phyloP scores from a whole-genome alignment of 768 basidiomycete genomes.

The Suillus ampliporus region DNA sequence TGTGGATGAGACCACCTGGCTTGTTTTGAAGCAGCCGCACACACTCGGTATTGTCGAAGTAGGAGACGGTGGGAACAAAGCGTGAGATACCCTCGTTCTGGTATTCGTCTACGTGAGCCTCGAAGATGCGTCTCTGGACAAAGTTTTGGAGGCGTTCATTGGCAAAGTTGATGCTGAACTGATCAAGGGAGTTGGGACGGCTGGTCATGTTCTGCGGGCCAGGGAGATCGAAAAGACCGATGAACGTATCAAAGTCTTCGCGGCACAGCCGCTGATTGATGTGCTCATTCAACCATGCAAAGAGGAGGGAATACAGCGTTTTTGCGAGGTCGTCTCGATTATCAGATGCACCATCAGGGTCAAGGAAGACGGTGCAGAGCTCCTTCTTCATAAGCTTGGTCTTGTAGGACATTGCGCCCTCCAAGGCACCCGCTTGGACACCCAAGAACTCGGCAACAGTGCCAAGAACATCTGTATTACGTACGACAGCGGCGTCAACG shows the following conservation, averaged over 20 bases:
- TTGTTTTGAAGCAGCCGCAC: slow-evolving; percentile 83
- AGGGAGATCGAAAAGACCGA: slow-evolving; percentile 93
- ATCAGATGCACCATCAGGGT: slow-evolving; percentile 90
- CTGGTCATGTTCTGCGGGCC: slow-evolving; percentile 91
- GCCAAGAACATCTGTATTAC: slow-evolving; percentile 81
- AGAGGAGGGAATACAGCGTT: slow-evolving; percentile 91
- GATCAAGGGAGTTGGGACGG: slow-evolving; percentile 91
- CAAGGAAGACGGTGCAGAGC: slow-evolving; percentile 95
- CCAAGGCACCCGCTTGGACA: slow-evolving; percentile 71
- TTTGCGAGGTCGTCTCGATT: slow-evolving; percentile 95
- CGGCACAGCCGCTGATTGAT: slow-evolving; percentile 95
- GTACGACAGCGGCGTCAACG: slow-evolving; percentile 91
- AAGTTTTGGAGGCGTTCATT: slow-evolving; percentile 91
- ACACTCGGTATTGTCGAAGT: slow-evolving; percentile 92
- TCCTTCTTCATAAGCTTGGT: slow-evolving; percentile 95
- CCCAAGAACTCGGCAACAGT: slow-evolving; percentile 93
- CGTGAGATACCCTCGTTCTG: slow-evolving; percentile 77
- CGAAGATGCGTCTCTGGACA: slow-evolving; percentile 80
- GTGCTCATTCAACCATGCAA: slow-evolving; percentile 95
- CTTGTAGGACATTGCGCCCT: slow-evolving; percentile 85
- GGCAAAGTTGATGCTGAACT: slow-evolving; percentile 96
- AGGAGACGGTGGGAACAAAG: slow-evolving; percentile 71
- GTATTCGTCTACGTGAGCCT: slow-evolving; percentile 83
- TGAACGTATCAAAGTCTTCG: slow-evolving; percentile 91
- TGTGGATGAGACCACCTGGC: slow-evolving; percentile 92